A percentile compares a stretch with the other conserved stretches of the same genome.
Conservation (phyloP, 352 stramenopile species). For the Globisporangium viniferum region DNA sequence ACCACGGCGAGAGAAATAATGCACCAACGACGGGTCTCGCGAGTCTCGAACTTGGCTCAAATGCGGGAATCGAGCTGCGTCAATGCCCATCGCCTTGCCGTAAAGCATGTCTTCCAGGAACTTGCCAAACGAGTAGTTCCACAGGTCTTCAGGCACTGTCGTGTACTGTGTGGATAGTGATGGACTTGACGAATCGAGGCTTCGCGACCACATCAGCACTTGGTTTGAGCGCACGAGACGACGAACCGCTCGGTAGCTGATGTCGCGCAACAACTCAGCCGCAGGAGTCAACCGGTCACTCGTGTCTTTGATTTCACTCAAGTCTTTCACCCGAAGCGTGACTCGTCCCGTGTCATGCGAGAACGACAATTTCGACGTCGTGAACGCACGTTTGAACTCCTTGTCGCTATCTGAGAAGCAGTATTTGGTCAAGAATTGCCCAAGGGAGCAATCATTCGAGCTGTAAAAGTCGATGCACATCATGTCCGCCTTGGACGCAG, state of each 20-base stretch:
- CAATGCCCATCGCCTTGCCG: constrained; percentile 70
- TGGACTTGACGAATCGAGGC: constrained; percentile 23
- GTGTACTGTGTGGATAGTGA: constrained; percentile 56
- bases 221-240: constrained; percentile 58
- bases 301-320: constrained; percentile 65
- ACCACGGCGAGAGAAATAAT: constrained; percentile 73
- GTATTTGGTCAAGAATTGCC: constrained; percentile 77
- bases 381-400: constrained; percentile 80
- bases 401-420: constrained; percentile 67
- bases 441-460: constrained; percentile 78
- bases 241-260: constrained; percentile 59
- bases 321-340: constrained; percentile 66
- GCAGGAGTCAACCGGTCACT: constrained; percentile 47
- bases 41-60: constrained; percentile 49
- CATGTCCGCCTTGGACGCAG: constrained; percentile 80
- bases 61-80: constrained; percentile 66
- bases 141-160: constrained; percentile 58
- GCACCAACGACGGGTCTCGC: constrained; percentile 63
- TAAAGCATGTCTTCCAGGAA: constrained; percentile 87
- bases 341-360: constrained; percentile 79
- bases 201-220: constrained; percentile 68
- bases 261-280: constrained; percentile 55
- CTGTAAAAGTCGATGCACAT: constrained; percentile 89
- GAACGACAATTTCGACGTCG: constrained; percentile 77
- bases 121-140: constrained; percentile 88